A percentile compares a stretch with the other conserved stretches of the same genome.
Conservation (phyloP, 768 basidiomycete species). For the Cytidiella melzeri region DNA sequence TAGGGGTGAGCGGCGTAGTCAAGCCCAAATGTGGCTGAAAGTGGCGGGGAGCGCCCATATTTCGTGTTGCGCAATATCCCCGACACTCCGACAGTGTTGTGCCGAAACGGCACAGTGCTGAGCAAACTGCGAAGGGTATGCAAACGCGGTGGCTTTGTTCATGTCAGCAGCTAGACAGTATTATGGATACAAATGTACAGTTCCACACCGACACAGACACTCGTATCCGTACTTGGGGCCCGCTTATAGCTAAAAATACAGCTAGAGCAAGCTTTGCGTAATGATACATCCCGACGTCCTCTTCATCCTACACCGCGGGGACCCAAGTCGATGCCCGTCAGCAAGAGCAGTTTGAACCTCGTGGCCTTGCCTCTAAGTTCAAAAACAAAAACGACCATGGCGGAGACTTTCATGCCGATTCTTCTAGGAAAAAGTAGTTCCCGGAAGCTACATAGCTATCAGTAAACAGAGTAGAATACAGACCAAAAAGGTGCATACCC, state of each 20-base stretch:
- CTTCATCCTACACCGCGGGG: slow-evolving; percentile 16
- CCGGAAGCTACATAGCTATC: slow-evolving; percentile 66
- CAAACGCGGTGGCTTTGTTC: no score
- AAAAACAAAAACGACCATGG: neutral
- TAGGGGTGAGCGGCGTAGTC: no score
- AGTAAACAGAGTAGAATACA: neutral
- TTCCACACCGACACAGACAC: neutral
- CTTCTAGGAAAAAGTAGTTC: slow-evolving; percentile 92
- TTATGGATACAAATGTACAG: neutral
- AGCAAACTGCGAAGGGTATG: no score
- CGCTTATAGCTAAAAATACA: slow-evolving; percentile 1
- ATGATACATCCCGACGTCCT: neutral
- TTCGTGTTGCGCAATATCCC: no score
- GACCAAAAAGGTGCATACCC: slow-evolving; percentile 38
- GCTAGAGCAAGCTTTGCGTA: neutral
- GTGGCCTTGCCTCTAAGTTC: neutral
- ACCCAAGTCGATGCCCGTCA: slow-evolving; percentile 12
- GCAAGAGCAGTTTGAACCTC: neutral
- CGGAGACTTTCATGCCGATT: slow-evolving; percentile 33
- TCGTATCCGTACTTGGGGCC: neutral
- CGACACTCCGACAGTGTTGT: neutral
- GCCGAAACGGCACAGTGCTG: neutral
- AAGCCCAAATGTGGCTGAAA: neutral
- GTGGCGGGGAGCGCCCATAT: neutral
- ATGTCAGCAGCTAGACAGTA: neutral